A percentile compares a stretch with the other conserved stretches of the same genome.
Conservation (phyloP, 371 early-diverging fungal species). For the Rhizomucor pusillus region DNA sequence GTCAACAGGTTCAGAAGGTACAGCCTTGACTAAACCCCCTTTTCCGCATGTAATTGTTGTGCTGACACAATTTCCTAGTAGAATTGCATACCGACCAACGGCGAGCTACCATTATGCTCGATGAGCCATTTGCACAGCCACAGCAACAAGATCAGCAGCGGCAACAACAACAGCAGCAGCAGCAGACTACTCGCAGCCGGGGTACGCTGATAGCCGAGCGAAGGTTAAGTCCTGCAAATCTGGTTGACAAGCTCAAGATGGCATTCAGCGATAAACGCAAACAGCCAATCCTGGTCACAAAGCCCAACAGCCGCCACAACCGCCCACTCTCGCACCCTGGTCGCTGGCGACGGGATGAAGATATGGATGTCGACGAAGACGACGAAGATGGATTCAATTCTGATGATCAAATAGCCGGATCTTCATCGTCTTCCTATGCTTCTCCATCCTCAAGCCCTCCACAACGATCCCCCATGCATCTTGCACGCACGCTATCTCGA, state of each 20-base stretch:
- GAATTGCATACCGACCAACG: too few species aligned
- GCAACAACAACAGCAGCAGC: not conserved
- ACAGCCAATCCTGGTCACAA: not conserved
- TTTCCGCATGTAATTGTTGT: slow-evolving; percentile 4
- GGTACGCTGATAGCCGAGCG: too few species aligned
- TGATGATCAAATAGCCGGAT: slow-evolving; percentile 7
- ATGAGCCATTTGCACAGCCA: not conserved
- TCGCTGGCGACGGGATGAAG: slow-evolving; percentile 16
- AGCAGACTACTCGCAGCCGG: not conserved
- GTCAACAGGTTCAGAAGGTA: too few species aligned
- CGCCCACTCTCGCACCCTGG: slow-evolving; percentile 8
- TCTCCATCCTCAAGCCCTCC: slow-evolving; percentile 14
- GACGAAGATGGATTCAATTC: slow-evolving; percentile 12
- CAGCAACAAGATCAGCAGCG: not conserved
- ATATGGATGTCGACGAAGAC: slow-evolving; percentile 5
- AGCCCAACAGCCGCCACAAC: not conserved
- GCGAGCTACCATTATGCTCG: too few species aligned
- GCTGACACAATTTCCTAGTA: too few species aligned
- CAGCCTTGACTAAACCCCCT: not conserved
- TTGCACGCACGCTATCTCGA: slow-evolving; percentile 6
- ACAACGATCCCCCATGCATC: slow-evolving; percentile 1
- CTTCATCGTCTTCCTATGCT: slow-evolving; percentile 10
- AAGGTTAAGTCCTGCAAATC: slow-evolving; percentile 16
- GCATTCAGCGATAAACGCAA: slow-evolving; percentile 28
- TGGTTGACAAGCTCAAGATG: slow-evolving; percentile 41